Base-by-base conservation (phyloP, 2,329 filamentous ascomycete species). In the Nigrospora oryzae region DNA sequence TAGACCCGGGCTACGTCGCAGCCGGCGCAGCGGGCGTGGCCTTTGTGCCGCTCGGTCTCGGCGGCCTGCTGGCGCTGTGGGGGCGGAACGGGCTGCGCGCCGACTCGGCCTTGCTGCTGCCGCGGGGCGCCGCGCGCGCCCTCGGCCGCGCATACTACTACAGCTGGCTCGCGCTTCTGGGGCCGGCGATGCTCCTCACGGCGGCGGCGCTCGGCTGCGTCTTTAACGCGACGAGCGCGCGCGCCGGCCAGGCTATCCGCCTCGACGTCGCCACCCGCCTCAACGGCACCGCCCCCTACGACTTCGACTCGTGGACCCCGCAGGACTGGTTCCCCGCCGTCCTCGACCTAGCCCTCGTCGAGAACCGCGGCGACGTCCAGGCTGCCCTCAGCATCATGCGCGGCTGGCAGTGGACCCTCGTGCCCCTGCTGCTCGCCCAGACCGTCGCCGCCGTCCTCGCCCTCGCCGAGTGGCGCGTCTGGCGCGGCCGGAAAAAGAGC, bases 1-100 rank as follows among this genome's bases (percentile, higher is more conserved):
- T 64, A 37, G 54, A 68, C 47, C 64, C 67, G 38, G 67, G 68
- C 13, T 60, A 71, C 46, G 67, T 67, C 23, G 62, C 61, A 43
- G 42, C 42, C 12, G 63, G 60, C 28, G 69, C 70, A 2, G 62
- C 61, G 10, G 64, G 62, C 5, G 65, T 62, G 2, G 63, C 59
- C 1, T 52, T 68, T 30, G 51, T 67, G 2, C 44, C 66, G 2
- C 54, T 66, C 40, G 60, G 58, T 5, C 42, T 61, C n/a, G 58
- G 56, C 11, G 64, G 65, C 19, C 46, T 57, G 14, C 15, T 65
- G 11, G 55, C 56, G 1, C 53, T 69, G 15, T 47, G 43, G 34
- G 50, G 63, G 11, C 60, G 63, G 16, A 49, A 54, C 11, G 48
- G 47, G 35, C 30, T 41, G 6, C 30, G 39, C 4, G 31, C 11